Evolutionary conservation across 2,329 filamentous ascomycete genomes (phyloP), one percentile per base, ranked within the genome.

Genomic region (Cryphonectria japonica): DNA sequence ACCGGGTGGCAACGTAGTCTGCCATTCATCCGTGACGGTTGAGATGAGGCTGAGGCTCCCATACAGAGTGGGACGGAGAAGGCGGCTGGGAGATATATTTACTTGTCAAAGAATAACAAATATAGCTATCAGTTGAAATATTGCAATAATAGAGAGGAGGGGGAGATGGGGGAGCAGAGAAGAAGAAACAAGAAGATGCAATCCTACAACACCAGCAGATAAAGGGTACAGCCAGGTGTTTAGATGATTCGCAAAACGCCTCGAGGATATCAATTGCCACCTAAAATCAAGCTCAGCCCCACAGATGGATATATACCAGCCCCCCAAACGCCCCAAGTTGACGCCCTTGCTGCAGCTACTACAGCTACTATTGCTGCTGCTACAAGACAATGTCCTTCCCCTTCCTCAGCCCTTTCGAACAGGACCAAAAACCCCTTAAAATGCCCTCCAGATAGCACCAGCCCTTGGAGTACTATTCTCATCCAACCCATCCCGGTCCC

Each of bases 391-490:
- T 14, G 32, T 19, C 37, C 2, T 57, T 8, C 5, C 29, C 19
- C n/a, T 14, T n/a, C 29, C 34, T 34, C 14, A 22, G 3, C 14
- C 29, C 37, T 29, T n/a, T 46, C n/a, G 34, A 34, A 34, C 34
- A 34, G 34, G 34, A 34, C 6, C 34, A 39, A 19, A 26, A 26
- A 26, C 1, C 22, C 19, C 46, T 32, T 39, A 80, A 67, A 80
- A 73, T 22, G 72, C 80, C 74, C 85, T 80, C 85, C 85, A 87
- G 22, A 86, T 80, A 39, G 85, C 85, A 54, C 84, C 85, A 16
- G 83, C 83, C 71, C 79, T 76, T 29, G 78, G 80, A 72, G 76
- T 77, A 54, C 72, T 70, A 29, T 69, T 69, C 34, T 73, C 71
- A 26, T 69, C 69, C 34, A 52, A 76, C 69, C 81, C 79, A 22